These are phyloP conservation scores for Dendrobium huoshanense DNA, from an alignment of 106 monocot genomes.

Conservation along the genomic window DNA sequence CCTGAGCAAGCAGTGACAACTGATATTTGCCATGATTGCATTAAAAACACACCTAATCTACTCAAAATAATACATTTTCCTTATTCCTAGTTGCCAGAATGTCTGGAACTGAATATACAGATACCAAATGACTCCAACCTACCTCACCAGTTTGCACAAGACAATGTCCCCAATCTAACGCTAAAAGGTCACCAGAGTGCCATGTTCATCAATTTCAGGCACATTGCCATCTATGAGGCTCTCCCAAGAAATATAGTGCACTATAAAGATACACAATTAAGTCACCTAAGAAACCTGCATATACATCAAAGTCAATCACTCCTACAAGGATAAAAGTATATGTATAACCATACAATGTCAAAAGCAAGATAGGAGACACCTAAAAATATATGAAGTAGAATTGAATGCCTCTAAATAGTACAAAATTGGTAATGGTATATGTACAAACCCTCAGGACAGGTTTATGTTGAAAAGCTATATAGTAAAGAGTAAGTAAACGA, in stretches of 20 bases:
- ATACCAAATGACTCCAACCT: neutral
- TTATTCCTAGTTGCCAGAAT: neutral
- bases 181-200: neutral
- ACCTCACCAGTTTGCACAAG: neutral
- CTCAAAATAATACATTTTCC: neutral
- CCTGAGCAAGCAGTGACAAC: neutral
- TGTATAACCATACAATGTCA: neutral
- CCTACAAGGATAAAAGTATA: neutral
- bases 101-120: neutral
- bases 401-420: neutral
- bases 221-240: neutral
- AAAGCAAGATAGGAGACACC: neutral
- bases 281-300: neutral
- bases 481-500: neutral
- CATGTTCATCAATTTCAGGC: neutral
- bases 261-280: conserved; percentile 2
- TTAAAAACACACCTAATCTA: conserved; percentile 1
- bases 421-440: neutral
- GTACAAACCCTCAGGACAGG: neutral
- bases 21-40: neutral
- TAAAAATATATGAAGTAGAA: neutral
- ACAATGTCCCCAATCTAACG: neutral
- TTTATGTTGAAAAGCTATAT: neutral
- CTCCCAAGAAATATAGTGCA: conserved; percentile 3
- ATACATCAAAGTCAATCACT: neutral